Base-by-base conservation (phyloP, 75 land plant genomes). In the Pinus albicaulis region DNA sequence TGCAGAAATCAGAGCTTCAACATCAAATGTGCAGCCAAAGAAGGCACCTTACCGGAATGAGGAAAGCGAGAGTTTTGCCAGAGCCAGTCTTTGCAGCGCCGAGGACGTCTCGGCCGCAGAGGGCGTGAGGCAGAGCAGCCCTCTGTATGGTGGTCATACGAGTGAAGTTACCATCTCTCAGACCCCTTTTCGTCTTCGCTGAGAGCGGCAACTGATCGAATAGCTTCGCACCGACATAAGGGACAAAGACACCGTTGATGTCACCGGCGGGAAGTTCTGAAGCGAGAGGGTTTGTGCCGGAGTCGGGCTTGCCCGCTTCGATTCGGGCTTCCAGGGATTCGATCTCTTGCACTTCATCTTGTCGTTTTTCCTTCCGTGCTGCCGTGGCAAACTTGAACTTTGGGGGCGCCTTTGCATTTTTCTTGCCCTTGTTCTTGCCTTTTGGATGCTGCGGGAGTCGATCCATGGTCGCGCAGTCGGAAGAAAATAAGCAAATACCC, bases 41-140 rank as follows among this genome's bases (percentile, higher is more conserved):
- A 78, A 64, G 71, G 1, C 13, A 71, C 70, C 82, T 76, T 24
- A 98, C 99, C 78, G 99, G 99, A 66, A 98, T 88, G 23, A 98
- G 79, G 77, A 95, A 98, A 24, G 99, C 93, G 7, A 98, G 87
- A 4, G 98, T 95, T 82, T 98, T 98, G 53, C 99, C 99, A 0
- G 98, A 94, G 26, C 99, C 99, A 13, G 99, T 98, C 82, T 92
- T 98, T 1, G 99, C 99, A 0, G 99, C 98, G 7, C 99, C 99
- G 10, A 95, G 91, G 74, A 98, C 85, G 70, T 98, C 99, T 2
- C 93, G 68, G 0, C 94, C 99, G 26, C 98, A 98, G 5, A 98
- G 81, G 7, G 95, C 75, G 56, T 98, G 99, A 0, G 99, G 98
- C 57, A 98, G 59, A 0, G 98, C 78, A 12, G 99, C 99, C 13